Evolutionary conservation across 495 filamentous ascomycete genomes (phyloP).

Genomic region (Aspergillus carlsbadensis): DNA sequence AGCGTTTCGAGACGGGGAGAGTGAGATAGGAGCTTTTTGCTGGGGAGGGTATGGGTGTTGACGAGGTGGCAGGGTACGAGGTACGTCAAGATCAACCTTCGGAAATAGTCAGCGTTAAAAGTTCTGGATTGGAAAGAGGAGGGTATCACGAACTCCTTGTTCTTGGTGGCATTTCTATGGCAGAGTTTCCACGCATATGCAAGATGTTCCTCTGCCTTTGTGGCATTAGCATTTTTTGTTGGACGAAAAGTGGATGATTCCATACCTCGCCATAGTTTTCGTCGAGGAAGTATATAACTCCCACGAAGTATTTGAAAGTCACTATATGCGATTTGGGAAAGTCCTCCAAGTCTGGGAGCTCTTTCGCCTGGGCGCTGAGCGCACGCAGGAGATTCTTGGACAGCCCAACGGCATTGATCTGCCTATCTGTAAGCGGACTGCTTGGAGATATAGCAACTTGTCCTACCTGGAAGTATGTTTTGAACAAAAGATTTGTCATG

Average conservation of each 20-base stretch:
- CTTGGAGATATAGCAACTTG: not conserved
- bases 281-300: constrained; percentile 85
- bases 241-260: not conserved
- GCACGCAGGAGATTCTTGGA: constrained; percentile 87
- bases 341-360: constrained; percentile 69
- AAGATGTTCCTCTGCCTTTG: constrained; percentile 75
- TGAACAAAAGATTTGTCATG: constrained; percentile 89
- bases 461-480: constrained; percentile 87
- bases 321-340: constrained; percentile 90
- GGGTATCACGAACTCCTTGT: constrained; percentile 65
- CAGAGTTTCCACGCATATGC: constrained; percentile 76
- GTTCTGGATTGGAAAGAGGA: not conserved
- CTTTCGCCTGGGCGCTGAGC: constrained; percentile 67
- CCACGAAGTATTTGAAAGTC: constrained; percentile 95
- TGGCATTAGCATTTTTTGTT: constrained; percentile 16
- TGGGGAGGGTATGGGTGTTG: constrained; percentile 81
- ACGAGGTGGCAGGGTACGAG: constrained; percentile 89
- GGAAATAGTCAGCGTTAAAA: constrained; percentile 27
- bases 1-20: constrained; percentile 77
- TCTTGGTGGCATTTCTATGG: constrained; percentile 64
- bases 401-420: constrained; percentile 81
- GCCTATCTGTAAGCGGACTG: not conserved
- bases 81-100: constrained; percentile 88
- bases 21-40: constrained; percentile 60
- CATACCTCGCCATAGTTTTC: constrained; percentile 80